phyloP scores from a whole-genome alignment of 2,329 filamentous ascomycete genomes.

The Talaromyces sp. region DNA sequence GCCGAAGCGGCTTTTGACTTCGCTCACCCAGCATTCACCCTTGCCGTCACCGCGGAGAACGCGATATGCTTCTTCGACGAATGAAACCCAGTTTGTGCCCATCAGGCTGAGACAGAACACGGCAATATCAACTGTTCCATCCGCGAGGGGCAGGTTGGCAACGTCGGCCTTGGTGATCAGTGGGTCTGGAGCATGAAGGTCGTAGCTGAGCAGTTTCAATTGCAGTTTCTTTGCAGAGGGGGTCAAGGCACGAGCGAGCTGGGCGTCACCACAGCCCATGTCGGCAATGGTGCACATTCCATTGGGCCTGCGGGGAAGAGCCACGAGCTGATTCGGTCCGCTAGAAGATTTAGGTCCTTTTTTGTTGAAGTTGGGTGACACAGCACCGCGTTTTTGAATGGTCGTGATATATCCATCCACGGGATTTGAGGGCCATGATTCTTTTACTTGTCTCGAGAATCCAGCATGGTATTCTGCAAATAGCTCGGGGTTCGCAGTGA shows the following conservation, averaged over 20 bases:
- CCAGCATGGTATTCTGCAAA: conserved; percentile 95
- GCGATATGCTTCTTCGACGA: conserved; percentile 92
- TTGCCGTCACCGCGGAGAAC: conserved; percentile 77
- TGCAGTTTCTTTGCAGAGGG: conserved; percentile 59
- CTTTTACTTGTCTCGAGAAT: conserved; percentile 89
- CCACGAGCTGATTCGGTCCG: conserved; percentile 30
- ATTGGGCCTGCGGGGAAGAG: conserved; percentile 61
- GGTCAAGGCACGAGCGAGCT: conserved; percentile 63
- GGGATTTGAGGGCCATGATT: conserved; percentile 89
- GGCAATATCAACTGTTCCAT: conserved; percentile 74
- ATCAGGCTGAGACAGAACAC: conserved; percentile 96
- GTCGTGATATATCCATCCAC: conserved; percentile 77
- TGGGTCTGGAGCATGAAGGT: conserved; percentile 70
- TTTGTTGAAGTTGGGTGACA: conserved; percentile 33
- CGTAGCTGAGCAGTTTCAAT: conserved; percentile 74
- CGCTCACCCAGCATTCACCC: conserved; percentile 89
- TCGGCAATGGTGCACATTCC: conserved; percentile 77
- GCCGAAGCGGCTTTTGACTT: conserved; percentile 91
- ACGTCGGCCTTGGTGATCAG: conserved; percentile 88
- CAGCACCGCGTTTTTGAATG: conserved; percentile 61
- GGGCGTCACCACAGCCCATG: conserved; percentile 87
- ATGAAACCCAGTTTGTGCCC: conserved; percentile 97
- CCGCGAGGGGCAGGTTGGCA: conserved; percentile 67
- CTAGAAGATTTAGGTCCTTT: conserved; percentile 26
- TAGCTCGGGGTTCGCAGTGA: conserved; percentile 80